Evolutionary conservation across 129 eudicot species (phyloP), one percentile per base, ranked within the genome.

Genomic region (Logfia minima): DNA sequence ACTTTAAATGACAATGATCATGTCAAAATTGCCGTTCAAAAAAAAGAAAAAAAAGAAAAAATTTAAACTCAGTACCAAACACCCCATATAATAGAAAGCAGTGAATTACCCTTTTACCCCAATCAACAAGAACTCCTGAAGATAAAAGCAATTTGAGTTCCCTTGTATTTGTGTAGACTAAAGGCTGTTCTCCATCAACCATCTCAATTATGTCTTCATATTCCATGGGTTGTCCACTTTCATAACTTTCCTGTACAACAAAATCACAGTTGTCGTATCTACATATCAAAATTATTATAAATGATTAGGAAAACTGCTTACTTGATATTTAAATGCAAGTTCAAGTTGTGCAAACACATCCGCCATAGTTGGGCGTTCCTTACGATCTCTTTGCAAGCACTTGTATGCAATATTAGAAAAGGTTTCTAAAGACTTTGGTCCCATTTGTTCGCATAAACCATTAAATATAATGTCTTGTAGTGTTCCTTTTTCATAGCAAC

Each of bases 181-280:
- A 43, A 3, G 79, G 45, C 18, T 26, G 79, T 43, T 75, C 79
- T 62, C 63, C 26, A 63, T 75, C 71, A 63, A 45, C 79, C 79
- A 75, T 75, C 45, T 75, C 2, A 17, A 75, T 19, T 64, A 75
- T 75, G 19, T 75, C 79, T 45, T 75, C 79, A 64, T 75, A 75
- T 65, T 75, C 79, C 79, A 63, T 75, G 26, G 79, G 72, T 65
- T 75, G 29, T 75, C 79, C 79, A 64, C 72, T 75, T 51, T 75
- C 64, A 45, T 43, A 64, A n/a, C 71, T 75, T 63, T 43, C 61
- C 60, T 75, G 70, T 4, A 61, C 58, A 73, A 13, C 24, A 74
- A 60, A 26, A 26, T 26, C 51, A 6, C 51, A 34, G 17, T 11
- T 48, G 4, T 51, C 45, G 13, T 4, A 14, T 70, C 28, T 41